Evolutionary conservation across 306 rosid genomes (phyloP), one percentile per base, ranked within the genome.

Genomic region (Alnus rubra): DNA sequence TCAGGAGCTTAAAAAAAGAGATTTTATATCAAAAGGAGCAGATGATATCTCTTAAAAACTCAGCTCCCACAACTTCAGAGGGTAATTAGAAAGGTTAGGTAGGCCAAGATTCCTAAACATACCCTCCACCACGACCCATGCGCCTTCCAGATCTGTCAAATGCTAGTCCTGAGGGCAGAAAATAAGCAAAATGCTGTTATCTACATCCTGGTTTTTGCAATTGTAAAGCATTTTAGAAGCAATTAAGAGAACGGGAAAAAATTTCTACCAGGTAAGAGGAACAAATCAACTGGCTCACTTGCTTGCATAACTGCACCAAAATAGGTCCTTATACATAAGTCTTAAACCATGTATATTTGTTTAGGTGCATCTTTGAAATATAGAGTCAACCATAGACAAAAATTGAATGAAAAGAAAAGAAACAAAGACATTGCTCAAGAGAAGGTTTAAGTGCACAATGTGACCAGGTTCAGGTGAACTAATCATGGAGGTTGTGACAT

Each of bases 51-150:
- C 51, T 31, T 60, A 13, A 47, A 74, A 75, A 79, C 74, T 62
- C 14, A 82, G 7, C 28, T 35, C 76, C 69, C 49, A 60, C 47
- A 51, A 19, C 49, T 72, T 54, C 64, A 75, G 70, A 78, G 56
- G 48, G 39, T 55, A 75, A n/a, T 52, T 79, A 77, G 70, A 52
- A 45, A 49, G 33, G 67, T 45, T 10, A 55, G 73, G 74, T 2
- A 78, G 80, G 83, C 58, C 69, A 79, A 64, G 60, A 71, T 74
- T 70, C 33, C 55, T 39, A 76, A 81, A 7, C 79, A 79, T 90
- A 95, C 98, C 99, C 99, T 87, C 99, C 99, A 35, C 99, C 99
- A 74, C 99, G 98, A 64, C 99, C 99, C 82, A 95, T 78, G 53
- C 98, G 99, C 85, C 88, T 91, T 81, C 99, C 97, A 31, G 91